A percentile compares a stretch with the other conserved stretches of the same genome.
Conservation (phyloP, 2,329 filamentous ascomycete genomes). For the Claviceps sp. region DNA sequence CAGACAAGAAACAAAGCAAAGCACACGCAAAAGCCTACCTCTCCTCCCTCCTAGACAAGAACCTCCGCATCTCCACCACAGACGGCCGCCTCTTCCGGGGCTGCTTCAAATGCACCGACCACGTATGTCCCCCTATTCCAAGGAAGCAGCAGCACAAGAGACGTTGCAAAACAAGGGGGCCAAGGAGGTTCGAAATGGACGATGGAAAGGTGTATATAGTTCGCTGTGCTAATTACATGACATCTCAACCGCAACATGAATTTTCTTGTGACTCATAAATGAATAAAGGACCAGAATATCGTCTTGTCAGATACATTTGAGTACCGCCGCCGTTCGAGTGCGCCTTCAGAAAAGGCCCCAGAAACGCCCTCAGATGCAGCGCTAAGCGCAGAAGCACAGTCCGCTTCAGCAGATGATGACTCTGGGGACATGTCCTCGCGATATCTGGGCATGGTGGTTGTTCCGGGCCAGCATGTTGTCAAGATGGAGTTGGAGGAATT, state of each 20-base stretch:
- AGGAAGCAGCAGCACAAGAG: background rate
- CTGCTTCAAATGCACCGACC: constrained; percentile 87
- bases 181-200: background rate
- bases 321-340: constrained; percentile 59
- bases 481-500: constrained; percentile 83
- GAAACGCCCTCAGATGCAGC: too few relatives aligned
- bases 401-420: constrained; percentile 12
- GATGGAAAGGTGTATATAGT: background rate
- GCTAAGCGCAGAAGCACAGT: constrained; percentile 25
- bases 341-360: too few relatives aligned
- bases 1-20: constrained; percentile 28
- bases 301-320: constrained; percentile 80
- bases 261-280: too few relatives aligned
- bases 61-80: constrained; percentile 63
- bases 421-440: constrained; percentile 59
- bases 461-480: constrained; percentile 73
- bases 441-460: constrained; percentile 78
- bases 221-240: too few relatives aligned
- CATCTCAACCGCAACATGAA: too few relatives aligned
- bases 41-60: constrained; percentile 59
- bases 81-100: constrained; percentile 85
- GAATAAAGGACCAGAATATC: constrained; percentile 64
- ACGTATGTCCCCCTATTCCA: constrained; percentile 39
- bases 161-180: background rate
- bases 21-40: constrained; percentile 41